These are phyloP conservation scores for Macaranga tanarius DNA, from an alignment of 441 rosid species.

Conservation along the genomic window DNA sequence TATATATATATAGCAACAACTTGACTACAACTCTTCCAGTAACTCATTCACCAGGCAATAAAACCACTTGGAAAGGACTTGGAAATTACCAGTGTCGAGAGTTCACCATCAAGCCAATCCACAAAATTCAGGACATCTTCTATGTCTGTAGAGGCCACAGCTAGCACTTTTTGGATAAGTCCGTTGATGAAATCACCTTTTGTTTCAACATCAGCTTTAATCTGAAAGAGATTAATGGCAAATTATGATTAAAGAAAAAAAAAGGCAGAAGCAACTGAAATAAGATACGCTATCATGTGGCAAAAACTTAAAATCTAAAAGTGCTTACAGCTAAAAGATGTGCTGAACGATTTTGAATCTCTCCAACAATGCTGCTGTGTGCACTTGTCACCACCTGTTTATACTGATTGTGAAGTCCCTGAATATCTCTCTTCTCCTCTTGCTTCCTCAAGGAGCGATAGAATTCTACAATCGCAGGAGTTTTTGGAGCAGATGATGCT, in stretches of 20 bases:
- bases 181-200: conserved; percentile 72
- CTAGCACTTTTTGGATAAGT: conserved; percentile 69
- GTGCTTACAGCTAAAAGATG: conserved; percentile 80
- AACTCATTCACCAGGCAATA: not conserved
- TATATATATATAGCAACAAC: no score
- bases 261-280: conserved; percentile 9
- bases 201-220: conserved; percentile 81
- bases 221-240: conserved; percentile 38
- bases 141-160: conserved; percentile 64
- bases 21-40: not conserved
- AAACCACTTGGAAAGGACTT: conserved; percentile 20
- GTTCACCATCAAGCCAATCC: conserved; percentile 76
- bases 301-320: not conserved
- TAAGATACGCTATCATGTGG: not conserved
- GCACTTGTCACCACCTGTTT: conserved; percentile 43
- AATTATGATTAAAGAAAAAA: conserved; percentile 13
- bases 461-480: conserved; percentile 51
- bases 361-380: conserved; percentile 83
- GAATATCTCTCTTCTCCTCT: conserved; percentile 45
- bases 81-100: conserved; percentile 68
- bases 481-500: conserved; percentile 46
- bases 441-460: conserved; percentile 49
- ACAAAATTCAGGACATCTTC: conserved; percentile 76
- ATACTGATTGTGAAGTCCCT: conserved; percentile 35
- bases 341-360: conserved; percentile 87